phyloP scores from a whole-genome alignment of 2,329 filamentous ascomycete species.

The Fusarium nanum region DNA sequence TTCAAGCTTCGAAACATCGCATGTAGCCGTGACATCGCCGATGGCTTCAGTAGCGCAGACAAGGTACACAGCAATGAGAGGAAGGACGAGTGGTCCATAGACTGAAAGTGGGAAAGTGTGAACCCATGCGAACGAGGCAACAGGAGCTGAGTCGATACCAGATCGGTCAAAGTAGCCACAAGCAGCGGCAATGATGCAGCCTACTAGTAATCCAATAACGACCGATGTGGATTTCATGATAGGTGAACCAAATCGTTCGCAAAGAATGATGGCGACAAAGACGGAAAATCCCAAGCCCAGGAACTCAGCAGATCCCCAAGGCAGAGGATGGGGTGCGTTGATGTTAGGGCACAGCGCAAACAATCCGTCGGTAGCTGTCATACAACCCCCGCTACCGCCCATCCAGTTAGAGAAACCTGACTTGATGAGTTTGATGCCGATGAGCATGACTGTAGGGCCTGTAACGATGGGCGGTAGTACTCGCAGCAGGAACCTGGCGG shows the following conservation, averaged over 20 bases:
- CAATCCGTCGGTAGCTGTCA: conserved; percentile 62
- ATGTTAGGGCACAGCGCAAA: conserved; percentile 75
- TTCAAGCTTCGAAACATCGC: conserved; percentile 81
- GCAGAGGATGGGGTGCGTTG: conserved; percentile 75
- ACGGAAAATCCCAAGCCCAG: conserved; percentile 83
- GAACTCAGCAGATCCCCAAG: conserved; percentile 83
- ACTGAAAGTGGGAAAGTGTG: conserved; percentile 78
- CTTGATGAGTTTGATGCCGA: conserved; percentile 78
- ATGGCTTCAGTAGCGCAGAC: conserved; percentile 84
- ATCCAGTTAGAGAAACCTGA: conserved; percentile 83
- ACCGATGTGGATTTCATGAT: conserved; percentile 87
- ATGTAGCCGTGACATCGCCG: conserved; percentile 83
- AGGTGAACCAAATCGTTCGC: conserved; percentile 83
- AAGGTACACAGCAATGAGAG: conserved; percentile 75
- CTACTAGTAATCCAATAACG: conserved; percentile 77
- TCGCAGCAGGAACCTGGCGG: conserved; percentile 73
- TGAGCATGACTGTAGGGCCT: conserved; percentile 75
- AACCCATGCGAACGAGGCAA: conserved; percentile 81
- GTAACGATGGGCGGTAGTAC: conserved; percentile 85
- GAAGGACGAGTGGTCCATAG: conserved; percentile 79
- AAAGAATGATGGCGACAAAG: conserved; percentile 81
- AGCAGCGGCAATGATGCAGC: conserved; percentile 82
- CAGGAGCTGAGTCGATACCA: conserved; percentile 78
- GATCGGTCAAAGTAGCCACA: conserved; percentile 81
- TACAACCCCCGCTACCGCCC: conserved; percentile 74